Conservation (phyloP, 2,329 filamentous ascomycete species). For the Myriosclerotinia duriaeana region DNA sequence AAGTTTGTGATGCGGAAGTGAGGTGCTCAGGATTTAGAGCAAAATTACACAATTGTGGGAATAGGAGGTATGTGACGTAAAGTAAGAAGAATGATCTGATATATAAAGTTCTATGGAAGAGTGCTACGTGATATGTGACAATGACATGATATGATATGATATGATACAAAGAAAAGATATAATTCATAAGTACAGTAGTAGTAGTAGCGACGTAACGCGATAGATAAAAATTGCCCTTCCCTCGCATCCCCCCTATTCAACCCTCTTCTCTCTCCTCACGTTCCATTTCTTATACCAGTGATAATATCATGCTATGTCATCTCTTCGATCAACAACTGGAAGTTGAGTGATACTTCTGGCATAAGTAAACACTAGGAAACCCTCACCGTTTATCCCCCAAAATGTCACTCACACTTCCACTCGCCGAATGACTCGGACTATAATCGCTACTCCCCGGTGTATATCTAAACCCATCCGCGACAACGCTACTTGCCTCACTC, state of each 20-base stretch:
- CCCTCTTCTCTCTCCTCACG: background rate
- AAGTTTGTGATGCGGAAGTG: too few relatives aligned
- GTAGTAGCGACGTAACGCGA: too few relatives aligned
- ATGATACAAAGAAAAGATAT: background rate
- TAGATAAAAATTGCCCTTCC: background rate
- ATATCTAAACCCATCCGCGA: slow-evolving; percentile 38
- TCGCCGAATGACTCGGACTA: slow-evolving; percentile 28
- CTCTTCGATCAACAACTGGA: too few relatives aligned
- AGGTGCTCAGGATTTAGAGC: too few relatives aligned
- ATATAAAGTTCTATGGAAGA: background rate
- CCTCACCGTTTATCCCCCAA: slow-evolving; percentile 24
- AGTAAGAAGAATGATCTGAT: background rate
- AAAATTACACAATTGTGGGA: too few relatives aligned
- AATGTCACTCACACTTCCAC: slow-evolving; percentile 36
- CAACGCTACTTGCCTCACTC: slow-evolving; percentile 30
- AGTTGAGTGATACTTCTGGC: too few relatives aligned
- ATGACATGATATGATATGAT: background rate
- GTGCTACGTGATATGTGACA: background rate
- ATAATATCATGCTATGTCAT: too few relatives aligned
- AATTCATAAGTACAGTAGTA: background rate
- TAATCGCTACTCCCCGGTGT: slow-evolving; percentile 35
- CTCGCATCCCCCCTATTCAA: too few relatives aligned
- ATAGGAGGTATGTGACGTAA: background rate
- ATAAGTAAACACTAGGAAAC: too few relatives aligned
- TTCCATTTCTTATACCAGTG: background rate